Evolutionary conservation across 192 early-diverging fungal species (phyloP).

Genomic region (Chytriomyces confervae): DNA sequence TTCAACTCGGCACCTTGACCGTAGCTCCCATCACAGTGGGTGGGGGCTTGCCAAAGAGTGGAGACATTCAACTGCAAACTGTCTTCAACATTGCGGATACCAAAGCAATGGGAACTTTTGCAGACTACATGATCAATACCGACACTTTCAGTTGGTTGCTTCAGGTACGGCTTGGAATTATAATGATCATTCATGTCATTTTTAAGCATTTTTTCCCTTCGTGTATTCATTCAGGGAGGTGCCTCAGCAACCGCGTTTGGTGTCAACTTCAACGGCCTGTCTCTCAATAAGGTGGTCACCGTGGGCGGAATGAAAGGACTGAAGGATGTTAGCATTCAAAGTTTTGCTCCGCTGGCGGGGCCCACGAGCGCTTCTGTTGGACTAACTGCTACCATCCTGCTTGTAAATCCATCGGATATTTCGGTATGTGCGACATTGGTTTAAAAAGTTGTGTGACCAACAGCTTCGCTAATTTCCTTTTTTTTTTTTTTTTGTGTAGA

Average conservation of each 20-base stretch:
- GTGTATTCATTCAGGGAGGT: not conserved
- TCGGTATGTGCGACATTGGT: not conserved
- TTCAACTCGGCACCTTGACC: slow-evolving; percentile 28
- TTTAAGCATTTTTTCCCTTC: too few species aligned
- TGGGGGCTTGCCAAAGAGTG: slow-evolving; percentile 19
- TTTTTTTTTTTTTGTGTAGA: not conserved
- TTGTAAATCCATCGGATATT: slow-evolving; percentile 23
- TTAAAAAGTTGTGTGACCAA: not conserved
- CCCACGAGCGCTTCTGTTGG: not conserved
- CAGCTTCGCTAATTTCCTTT: not conserved
- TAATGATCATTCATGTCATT: too few species aligned
- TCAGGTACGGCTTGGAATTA: too few species aligned
- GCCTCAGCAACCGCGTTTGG: slow-evolving; percentile 33
- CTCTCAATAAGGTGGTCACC: slow-evolving; percentile 40
- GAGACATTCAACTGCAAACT: slow-evolving; percentile 30
- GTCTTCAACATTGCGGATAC: slow-evolving; percentile 19
- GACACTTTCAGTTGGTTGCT: slow-evolving; percentile 38
- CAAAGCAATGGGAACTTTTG: slow-evolving; percentile 31
- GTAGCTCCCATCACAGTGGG: slow-evolving; percentile 34
- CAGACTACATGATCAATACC: slow-evolving; percentile 29
- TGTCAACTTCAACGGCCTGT: slow-evolving; percentile 37
- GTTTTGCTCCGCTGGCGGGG: slow-evolving; percentile 28
- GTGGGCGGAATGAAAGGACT: not conserved
- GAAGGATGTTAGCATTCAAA: not conserved
- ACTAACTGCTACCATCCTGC: not conserved